Base-by-base conservation (phyloP, 2,329 filamentous ascomycete genomes). In the Talaromyces sp. region DNA sequence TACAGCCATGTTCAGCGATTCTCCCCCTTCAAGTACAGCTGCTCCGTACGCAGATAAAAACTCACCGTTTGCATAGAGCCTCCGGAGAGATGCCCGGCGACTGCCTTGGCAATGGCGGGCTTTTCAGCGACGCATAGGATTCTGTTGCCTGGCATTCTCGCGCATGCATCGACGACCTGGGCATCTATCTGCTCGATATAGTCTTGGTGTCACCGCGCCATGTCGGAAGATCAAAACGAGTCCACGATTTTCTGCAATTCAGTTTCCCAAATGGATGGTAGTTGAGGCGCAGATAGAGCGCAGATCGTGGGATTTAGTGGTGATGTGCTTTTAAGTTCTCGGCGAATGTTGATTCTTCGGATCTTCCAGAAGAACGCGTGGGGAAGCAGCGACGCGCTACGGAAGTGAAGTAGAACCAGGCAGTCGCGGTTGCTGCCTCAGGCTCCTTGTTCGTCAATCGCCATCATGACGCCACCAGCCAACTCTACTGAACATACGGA, bases 61-160 rank as follows among this genome's bases (percentile, higher is more conserved):
- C 87, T 75, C 76, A 96, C 91, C 58, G 85, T 87, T 73, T 85
- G 84, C 61, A 87, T 81, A 19, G 80, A 79, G 54, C 91, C 90
- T 55, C 95, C 93, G 32, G 89, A 90, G 29, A 99, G 83, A 80
- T 98, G 93, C 61, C 87, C 85, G 43, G 95, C 91, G 55, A 99
- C 93, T 41, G 93, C 92, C 77, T 95, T 97, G 61, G 95, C 91
- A 64, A 99, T 97, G 49, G 93, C 96, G 38, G 92, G 92, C 82
- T 99, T 93, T 75, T 93, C 89, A 62, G 89, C 89, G 66, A 93
- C 89, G 71, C 89, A 92, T 58, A 93, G 80, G 62, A 91, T 85
- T 68, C 35, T 56, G 43, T 82, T 85, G 58, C 56, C 55, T 17
- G 59, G 59, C 59, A 61, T 61, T 53, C 56, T 58, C 26, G 29